These are phyloP conservation scores for Phytopythium chamaehyphon DNA, from an alignment of 352 stramenopile genomes.

Conservation along the genomic window DNA sequence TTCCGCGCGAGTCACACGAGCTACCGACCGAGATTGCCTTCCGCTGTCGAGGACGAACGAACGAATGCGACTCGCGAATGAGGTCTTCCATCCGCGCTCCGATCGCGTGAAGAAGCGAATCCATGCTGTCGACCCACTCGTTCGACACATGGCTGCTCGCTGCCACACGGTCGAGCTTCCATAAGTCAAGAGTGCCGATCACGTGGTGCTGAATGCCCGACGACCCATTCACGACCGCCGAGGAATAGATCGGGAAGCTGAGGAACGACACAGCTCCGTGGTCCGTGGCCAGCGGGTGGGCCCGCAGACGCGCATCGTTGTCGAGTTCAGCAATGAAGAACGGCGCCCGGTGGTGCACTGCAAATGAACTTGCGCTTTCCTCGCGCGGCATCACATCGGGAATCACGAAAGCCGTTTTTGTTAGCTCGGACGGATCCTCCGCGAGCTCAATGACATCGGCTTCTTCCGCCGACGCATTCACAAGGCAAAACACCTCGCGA, in stretches of 20 bases:
- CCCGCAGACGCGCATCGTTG: slow-evolving; percentile 58
- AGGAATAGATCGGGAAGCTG: slow-evolving; percentile 67
- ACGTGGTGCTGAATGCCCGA: slow-evolving; percentile 20
- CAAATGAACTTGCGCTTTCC: slow-evolving; percentile 67
- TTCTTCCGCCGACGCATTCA: slow-evolving; percentile 35
- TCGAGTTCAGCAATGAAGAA: slow-evolving; percentile 69
- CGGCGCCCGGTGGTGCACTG: slow-evolving; percentile 50
- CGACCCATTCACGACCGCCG: slow-evolving; percentile 9
- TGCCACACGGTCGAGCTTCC: slow-evolving; percentile 43
- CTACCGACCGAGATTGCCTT: slow-evolving; percentile 57
- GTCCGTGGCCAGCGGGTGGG: slow-evolving; percentile 63
- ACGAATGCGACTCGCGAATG: slow-evolving; percentile 32
- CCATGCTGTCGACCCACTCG: slow-evolving; percentile 46
- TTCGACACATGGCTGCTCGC: slow-evolving; percentile 59
- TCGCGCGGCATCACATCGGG: slow-evolving; percentile 57
- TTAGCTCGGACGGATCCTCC: slow-evolving; percentile 19
- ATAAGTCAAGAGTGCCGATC: slow-evolving; percentile 72
- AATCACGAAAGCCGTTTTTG: slow-evolving; percentile 35
- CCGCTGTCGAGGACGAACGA: slow-evolving; percentile 29
- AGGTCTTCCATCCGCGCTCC: slow-evolving; percentile 46
- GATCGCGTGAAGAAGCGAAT: slow-evolving; percentile 31
- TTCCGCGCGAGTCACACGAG: slow-evolving; percentile 45
- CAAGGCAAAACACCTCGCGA: slow-evolving; percentile 62
- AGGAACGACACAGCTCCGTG: slow-evolving; percentile 52
- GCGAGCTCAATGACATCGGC: slow-evolving; percentile 22